Evolutionary conservation across 2,329 filamentous ascomycete species (phyloP).

Genomic region (Zymoseptoria brevis): DNA sequence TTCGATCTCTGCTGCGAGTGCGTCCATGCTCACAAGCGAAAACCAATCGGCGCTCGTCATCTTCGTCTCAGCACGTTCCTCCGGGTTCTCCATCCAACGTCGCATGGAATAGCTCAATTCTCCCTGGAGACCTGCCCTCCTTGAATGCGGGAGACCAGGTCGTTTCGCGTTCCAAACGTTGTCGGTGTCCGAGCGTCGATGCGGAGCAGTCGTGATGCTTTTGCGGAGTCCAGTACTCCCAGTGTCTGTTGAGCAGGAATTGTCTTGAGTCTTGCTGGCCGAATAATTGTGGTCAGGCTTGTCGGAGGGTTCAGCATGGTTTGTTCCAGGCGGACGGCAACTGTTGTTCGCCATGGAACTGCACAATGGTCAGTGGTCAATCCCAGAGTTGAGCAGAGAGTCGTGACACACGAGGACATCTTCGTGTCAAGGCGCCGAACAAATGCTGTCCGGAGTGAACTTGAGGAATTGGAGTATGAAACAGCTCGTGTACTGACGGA

Average conservation of each 20-base stretch:
- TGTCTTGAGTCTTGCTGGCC: neutral
- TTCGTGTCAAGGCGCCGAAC: neutral
- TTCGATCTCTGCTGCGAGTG: constrained; percentile 4
- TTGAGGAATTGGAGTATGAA: neutral
- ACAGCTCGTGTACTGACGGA: neutral
- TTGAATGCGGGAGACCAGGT: neutral
- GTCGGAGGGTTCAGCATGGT: neutral
- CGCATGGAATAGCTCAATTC: neutral
- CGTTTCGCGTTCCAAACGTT: neutral
- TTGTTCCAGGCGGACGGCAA: neutral
- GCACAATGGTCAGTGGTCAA: neutral
- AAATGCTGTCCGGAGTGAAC: neutral
- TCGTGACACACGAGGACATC: neutral
- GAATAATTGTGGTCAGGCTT: neutral
- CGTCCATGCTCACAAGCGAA: neutral
- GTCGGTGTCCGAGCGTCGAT: neutral
- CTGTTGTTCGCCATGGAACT: neutral
- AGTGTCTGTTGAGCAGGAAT: neutral
- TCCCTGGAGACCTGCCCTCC: neutral
- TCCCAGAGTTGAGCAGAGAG: neutral
- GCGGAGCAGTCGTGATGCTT: neutral
- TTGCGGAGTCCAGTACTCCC: neutral
- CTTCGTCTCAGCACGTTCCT: neutral
- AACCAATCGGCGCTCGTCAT: neutral
- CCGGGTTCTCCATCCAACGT: neutral